A percentile compares a stretch with the other conserved stretches of the same genome.
phyloP scores from a whole-genome alignment of 2,329 filamentous ascomycete genomes.

The Beauveria caledonica region DNA sequence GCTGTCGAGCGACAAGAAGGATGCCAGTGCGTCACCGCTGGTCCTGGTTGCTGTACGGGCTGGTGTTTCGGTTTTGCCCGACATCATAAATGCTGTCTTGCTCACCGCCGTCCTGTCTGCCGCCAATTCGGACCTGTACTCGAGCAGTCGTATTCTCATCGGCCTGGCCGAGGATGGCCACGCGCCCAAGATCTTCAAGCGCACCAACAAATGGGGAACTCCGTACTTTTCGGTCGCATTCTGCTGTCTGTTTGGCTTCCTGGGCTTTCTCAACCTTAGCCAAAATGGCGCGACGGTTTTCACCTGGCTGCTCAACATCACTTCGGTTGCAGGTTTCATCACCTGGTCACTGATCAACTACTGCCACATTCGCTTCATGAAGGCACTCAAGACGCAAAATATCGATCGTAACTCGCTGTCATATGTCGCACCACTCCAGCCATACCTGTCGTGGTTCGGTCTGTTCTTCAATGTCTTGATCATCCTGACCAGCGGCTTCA shows the following conservation, averaged over 20 bases:
- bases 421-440: slow-evolving; percentile 54
- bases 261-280: slow-evolving; percentile 61
- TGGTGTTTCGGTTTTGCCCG: slow-evolving; percentile 54
- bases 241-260: slow-evolving; percentile 48
- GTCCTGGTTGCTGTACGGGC: slow-evolving; percentile 53
- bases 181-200: slow-evolving; percentile 51
- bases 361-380: slow-evolving; percentile 59
- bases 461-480: slow-evolving; percentile 58
- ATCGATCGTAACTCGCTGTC: slow-evolving; percentile 51
- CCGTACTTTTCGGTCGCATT: slow-evolving; percentile 52
- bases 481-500: slow-evolving; percentile 61
- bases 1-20: slow-evolving; percentile 42
- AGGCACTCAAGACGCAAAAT: slow-evolving; percentile 46
- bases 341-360: slow-evolving; percentile 59
- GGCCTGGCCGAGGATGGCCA: slow-evolving; percentile 57
- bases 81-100: slow-evolving; percentile 71
- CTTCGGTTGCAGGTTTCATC: slow-evolving; percentile 60
- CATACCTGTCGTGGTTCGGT: slow-evolving; percentile 57
- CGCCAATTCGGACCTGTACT: slow-evolving; percentile 71
- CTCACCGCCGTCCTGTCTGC: slow-evolving; percentile 72
- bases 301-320: slow-evolving; percentile 66
- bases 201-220: slow-evolving; percentile 53
- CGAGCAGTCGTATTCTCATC: slow-evolving; percentile 59
- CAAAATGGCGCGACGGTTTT: slow-evolving; percentile 52
- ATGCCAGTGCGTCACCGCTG: slow-evolving; percentile 58